Conservation (phyloP, 257 asterid species). For the Eustoma russellianum region DNA sequence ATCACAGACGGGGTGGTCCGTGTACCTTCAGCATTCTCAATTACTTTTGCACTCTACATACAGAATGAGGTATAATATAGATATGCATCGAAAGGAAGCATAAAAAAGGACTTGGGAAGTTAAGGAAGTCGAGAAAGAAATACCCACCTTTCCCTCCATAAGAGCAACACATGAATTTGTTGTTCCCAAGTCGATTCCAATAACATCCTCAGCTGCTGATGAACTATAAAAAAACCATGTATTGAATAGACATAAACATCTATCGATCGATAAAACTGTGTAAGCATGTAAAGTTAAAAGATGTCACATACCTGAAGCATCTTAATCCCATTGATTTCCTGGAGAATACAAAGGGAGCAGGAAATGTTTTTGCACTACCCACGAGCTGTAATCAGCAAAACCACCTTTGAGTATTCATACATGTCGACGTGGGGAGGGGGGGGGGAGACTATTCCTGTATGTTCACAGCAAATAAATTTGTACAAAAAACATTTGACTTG, state of each 20-base stretch:
- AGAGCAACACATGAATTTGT: conserved; percentile 17
- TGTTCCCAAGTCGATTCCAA: conserved; percentile 19
- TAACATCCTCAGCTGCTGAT: conserved; percentile 12
- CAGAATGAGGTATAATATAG: background rate
- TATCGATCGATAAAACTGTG: background rate
- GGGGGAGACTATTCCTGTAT: too few species aligned
- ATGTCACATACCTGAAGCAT: conserved; percentile 8
- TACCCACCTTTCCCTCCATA: conserved; percentile 18
- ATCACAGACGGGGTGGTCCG: conserved; percentile 19
- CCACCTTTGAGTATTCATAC: too few species aligned
- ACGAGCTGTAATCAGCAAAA: conserved; percentile 3
- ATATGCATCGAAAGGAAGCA: too few species aligned
- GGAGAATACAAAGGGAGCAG: background rate
- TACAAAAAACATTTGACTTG: too few species aligned
- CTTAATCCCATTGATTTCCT: conserved; percentile 1
- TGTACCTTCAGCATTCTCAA: conserved; percentile 16
- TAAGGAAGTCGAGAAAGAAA: background rate
- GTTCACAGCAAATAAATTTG: too few species aligned
- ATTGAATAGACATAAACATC: background rate
- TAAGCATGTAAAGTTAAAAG: background rate
- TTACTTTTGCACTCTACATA: conserved; percentile 8
- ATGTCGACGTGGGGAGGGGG: too few species aligned
- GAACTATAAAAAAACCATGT: conserved; percentile 2
- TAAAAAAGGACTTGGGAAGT: background rate
- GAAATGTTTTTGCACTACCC: conserved; percentile 3